Percentiles rank a stretch among this genome's conserved stretches.
Evolutionary conservation across 148 eudicot genomes (phyloP).

Genomic region (Chenopodium formosanum): DNA sequence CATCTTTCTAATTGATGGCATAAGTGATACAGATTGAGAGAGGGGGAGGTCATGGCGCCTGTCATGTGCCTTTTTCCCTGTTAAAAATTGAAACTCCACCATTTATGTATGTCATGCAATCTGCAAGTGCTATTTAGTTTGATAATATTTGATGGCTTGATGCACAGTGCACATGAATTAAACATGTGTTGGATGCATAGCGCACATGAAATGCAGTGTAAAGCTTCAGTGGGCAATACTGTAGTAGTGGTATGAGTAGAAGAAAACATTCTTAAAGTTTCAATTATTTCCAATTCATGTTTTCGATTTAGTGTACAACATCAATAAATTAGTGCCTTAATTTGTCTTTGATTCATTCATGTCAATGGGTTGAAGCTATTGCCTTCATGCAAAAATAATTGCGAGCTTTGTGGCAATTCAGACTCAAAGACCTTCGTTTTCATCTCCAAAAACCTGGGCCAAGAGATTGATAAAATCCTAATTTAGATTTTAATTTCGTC

Average conservation of each 20-base stretch:
- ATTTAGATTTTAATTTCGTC: background rate
- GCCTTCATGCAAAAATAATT: background rate
- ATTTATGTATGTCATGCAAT: background rate
- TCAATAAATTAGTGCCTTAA: background rate
- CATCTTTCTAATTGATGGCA: background rate
- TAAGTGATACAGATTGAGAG: background rate
- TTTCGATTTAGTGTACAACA: background rate
- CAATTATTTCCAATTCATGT: background rate
- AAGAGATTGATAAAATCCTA: background rate
- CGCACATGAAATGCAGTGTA: background rate
- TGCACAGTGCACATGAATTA: background rate
- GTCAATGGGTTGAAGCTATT: background rate
- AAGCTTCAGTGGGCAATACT: background rate
- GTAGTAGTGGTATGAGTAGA: slow-evolving; percentile 1
- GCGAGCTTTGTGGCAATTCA: background rate
- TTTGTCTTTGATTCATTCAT: background rate
- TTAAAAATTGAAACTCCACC: background rate
- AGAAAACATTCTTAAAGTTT: background rate
- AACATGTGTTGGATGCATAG: background rate
- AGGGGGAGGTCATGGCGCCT: background rate
- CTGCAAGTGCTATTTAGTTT: background rate
- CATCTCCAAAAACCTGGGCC: slow-evolving; percentile 10
- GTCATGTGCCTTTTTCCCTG: background rate
- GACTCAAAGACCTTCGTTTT: background rate
- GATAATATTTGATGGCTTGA: background rate